Percentiles rank a stretch among this genome's conserved stretches.
These are phyloP conservation scores for Eucalyptus erythrocorys DNA, from an alignment of 345 rosid genomes.

Conservation along the genomic window DNA sequence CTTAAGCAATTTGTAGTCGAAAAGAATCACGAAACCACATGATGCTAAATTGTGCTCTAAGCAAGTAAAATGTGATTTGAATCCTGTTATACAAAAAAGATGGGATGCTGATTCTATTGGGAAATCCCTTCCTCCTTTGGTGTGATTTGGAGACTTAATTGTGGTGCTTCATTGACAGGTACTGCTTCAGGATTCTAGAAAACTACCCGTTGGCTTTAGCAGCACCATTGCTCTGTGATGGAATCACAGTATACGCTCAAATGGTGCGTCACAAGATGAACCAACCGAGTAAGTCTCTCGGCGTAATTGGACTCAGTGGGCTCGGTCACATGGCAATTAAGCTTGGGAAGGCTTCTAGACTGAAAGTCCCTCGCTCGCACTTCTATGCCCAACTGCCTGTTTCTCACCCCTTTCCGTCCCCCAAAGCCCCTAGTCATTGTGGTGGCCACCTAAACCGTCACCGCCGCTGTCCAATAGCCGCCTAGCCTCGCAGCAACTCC, in stretches of 20 bases:
- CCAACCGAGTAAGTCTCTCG: slow-evolving; percentile 63
- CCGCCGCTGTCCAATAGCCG: too few relatives aligned
- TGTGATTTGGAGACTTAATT: neutral
- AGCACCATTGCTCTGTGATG: slow-evolving; percentile 80
- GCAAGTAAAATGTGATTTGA: neutral
- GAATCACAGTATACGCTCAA: slow-evolving; percentile 70
- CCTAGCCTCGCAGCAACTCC: too few relatives aligned
- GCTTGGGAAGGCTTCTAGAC: slow-evolving; percentile 87
- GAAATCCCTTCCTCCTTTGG: neutral
- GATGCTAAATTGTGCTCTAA: too few relatives aligned
- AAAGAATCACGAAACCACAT: neutral
- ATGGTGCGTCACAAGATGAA: slow-evolving; percentile 78
- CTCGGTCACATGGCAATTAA: slow-evolving; percentile 94
- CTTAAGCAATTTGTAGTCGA: too few relatives aligned
- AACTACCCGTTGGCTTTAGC: slow-evolving; percentile 60
- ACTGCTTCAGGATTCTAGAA: slow-evolving; percentile 53
- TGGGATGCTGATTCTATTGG: neutral
- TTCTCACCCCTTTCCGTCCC: too few relatives aligned
- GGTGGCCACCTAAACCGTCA: too few relatives aligned
- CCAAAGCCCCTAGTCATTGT: too few relatives aligned
- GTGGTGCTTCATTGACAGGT: slow-evolving; percentile 25
- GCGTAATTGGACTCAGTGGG: slow-evolving; percentile 84
- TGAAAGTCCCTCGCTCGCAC: too few relatives aligned
- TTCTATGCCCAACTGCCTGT: too few relatives aligned
- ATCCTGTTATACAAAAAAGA: neutral